Evolutionary conservation across 129 eudicot genomes (phyloP).

Genomic region (Flaveria robusta): DNA sequence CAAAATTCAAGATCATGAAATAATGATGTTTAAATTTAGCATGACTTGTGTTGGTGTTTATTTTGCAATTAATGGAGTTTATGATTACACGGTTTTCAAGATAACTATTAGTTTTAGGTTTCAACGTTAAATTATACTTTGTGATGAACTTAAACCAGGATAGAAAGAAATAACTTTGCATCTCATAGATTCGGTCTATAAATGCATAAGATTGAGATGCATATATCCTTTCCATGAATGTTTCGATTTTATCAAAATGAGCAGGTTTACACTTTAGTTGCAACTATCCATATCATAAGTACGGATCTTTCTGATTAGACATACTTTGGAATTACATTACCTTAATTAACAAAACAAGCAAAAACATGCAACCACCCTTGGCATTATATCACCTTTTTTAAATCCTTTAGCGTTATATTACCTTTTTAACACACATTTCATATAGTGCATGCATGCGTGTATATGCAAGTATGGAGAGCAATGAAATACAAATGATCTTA

Average conservation of each 20-base stretch:
- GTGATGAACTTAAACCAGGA: not conserved
- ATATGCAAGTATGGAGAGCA: conserved; percentile 10
- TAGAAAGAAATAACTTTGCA: not conserved
- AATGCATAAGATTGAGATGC: not conserved
- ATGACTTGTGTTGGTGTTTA: not conserved
- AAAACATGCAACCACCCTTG: not conserved
- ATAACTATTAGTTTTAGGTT: not conserved
- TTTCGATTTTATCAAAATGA: not conserved
- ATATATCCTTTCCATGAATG: conserved; percentile 1
- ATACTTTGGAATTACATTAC: not conserved
- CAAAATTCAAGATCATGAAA: not conserved
- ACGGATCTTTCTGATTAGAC: not conserved
- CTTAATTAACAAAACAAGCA: not conserved
- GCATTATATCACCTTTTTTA: not conserved
- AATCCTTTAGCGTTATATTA: not conserved
- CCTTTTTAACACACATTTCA: not conserved
- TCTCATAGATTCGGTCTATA: conserved; percentile 1
- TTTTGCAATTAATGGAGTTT: not conserved
- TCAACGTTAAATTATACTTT: not conserved
- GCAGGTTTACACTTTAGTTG: not conserved
- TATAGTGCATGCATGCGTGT: conserved; percentile 9
- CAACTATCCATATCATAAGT: not conserved
- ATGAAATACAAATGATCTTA: not conserved
- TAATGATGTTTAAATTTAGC: not conserved
- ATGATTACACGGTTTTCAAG: not conserved